phyloP scores from a whole-genome alignment of 1,139 yeast genomes.

The Candida sanyaensis region DNA sequence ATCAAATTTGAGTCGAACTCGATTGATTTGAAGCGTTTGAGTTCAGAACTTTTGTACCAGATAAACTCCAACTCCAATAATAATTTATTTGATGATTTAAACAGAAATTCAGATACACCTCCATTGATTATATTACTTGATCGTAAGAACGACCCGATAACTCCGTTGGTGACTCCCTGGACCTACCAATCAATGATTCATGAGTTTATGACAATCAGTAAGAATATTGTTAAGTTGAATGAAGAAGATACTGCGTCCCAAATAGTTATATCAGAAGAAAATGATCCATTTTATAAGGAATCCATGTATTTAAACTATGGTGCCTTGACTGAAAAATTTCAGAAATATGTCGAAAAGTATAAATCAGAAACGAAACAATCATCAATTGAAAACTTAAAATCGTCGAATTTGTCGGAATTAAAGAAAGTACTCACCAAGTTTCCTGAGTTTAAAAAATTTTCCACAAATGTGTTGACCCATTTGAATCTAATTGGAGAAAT shows the following conservation, averaged over 20 bases:
- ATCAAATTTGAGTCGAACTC: constrained; percentile 76
- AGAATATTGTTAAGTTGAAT: constrained; percentile 72
- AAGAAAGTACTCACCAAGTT: constrained; percentile 87
- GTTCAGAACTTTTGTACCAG: constrained; percentile 65
- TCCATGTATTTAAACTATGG: constrained; percentile 92
- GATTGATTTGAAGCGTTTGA: constrained; percentile 61
- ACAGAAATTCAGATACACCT: constrained; percentile 57
- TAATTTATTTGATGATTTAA: constrained; percentile 69
- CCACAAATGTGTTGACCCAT: constrained; percentile 91
- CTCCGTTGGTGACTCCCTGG: constrained; percentile 94
- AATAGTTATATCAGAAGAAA: constrained; percentile 37
- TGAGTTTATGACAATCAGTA: constrained; percentile 78
- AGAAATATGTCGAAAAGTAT: constrained; percentile 80
- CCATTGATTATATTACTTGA: constrained; percentile 81
- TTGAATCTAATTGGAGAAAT: constrained; percentile 87
- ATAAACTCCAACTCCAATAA: constrained; percentile 57
- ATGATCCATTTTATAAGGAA: constrained; percentile 76
- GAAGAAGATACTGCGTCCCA: constrained; percentile 24
- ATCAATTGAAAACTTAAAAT: constrained; percentile 56
- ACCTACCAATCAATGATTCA: constrained; percentile 98
- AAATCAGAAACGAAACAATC: constrained; percentile 75
- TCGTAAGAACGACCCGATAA: constrained; percentile 85
- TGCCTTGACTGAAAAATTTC: constrained; percentile 87
- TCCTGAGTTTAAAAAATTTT: constrained; percentile 87
- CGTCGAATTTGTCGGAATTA: constrained; percentile 81